A percentile compares a stretch with the other conserved stretches of the same genome.
phyloP scores from a whole-genome alignment of 495 filamentous ascomycete species.

The Pyrenopolyporus hunteri region DNA sequence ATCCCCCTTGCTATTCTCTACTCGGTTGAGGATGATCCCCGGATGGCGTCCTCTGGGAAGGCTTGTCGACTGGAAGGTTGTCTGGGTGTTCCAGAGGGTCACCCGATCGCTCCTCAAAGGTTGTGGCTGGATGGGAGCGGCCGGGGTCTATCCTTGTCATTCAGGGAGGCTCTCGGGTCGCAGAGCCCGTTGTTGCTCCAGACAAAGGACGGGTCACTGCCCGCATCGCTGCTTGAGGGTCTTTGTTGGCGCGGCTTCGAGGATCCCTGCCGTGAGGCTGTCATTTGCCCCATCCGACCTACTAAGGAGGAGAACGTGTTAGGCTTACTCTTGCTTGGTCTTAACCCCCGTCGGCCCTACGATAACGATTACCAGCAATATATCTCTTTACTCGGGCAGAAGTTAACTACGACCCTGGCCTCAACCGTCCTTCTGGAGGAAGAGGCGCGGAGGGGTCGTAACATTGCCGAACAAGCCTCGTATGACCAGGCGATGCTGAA shows the following conservation, averaged over 20 bases:
- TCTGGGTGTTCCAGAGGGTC: conserved; percentile 66
- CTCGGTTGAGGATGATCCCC: conserved; percentile 62
- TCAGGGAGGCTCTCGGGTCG: conserved; percentile 66
- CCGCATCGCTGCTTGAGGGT: conserved; percentile 60
- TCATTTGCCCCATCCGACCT: conserved; percentile 75
- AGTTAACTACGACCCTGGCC: conserved; percentile 71
- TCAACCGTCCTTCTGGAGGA: conserved; percentile 76
- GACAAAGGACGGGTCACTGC: conserved; percentile 62
- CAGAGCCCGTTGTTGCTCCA: conserved; percentile 63
- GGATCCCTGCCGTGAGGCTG: conserved; percentile 64
- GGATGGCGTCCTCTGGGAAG: conserved; percentile 63
- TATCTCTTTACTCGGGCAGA: conserved; percentile 69
- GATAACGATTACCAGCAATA: conserved; percentile 75
- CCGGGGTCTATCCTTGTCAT: conserved; percentile 66
- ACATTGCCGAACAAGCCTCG: conserved; percentile 68
- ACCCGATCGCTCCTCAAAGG: conserved; percentile 58
- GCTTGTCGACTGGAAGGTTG: conserved; percentile 62
- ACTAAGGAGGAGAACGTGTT: conserved; percentile 65
- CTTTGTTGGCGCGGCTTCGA: conserved; percentile 68
- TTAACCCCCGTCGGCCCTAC: conserved; percentile 71
- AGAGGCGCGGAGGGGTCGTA: conserved; percentile 70
- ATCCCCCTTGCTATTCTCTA: conserved; percentile 69
- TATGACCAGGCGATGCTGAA: conserved; percentile 69
- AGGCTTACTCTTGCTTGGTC: conserved; percentile 70
- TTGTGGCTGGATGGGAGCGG: conserved; percentile 65